A percentile compares a stretch with the other conserved stretches of the same genome.
Evolutionary conservation across 2,329 filamentous ascomycete species (phyloP).

Genomic region (Didymella glomerata): DNA sequence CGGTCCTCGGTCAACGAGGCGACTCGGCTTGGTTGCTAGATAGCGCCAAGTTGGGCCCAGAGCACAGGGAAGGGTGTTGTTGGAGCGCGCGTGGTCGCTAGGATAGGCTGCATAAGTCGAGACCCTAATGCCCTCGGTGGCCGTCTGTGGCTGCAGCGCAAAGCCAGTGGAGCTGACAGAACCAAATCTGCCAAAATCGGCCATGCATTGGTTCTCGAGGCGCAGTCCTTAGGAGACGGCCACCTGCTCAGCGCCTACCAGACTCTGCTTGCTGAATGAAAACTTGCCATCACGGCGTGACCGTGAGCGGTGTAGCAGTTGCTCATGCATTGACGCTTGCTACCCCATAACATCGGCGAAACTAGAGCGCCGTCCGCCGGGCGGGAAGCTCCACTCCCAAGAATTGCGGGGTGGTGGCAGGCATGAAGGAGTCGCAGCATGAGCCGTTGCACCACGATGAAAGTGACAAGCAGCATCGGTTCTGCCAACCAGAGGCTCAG

Average conservation of each 20-base stretch:
- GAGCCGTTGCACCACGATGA: slow-evolving; percentile 27
- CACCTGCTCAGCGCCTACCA: background rate
- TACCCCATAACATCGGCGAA: slow-evolving; percentile 37
- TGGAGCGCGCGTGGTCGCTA: slow-evolving; percentile 28
- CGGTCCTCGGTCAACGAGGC: slow-evolving; percentile 32
- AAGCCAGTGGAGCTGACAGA: slow-evolving; percentile 21
- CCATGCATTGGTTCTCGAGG: slow-evolving; percentile 20
- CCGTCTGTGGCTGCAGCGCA: slow-evolving; percentile 29
- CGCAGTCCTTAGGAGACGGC: slow-evolving; percentile 17
- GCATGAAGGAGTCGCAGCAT: slow-evolving; percentile 17
- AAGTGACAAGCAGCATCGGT: slow-evolving; percentile 9
- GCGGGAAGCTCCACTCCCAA: slow-evolving; percentile 17
- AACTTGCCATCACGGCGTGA: slow-evolving; percentile 17
- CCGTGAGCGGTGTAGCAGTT: slow-evolving; percentile 16
- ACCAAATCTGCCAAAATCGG: slow-evolving; percentile 11
- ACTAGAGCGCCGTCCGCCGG: slow-evolving; percentile 35
- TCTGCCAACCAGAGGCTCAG: slow-evolving; percentile 8
- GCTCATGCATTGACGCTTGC: slow-evolving; percentile 22
- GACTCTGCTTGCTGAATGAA: slow-evolving; percentile 3
- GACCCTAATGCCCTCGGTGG: slow-evolving; percentile 23
- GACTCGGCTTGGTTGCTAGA: slow-evolving; percentile 28
- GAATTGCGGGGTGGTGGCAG: slow-evolving; percentile 26
- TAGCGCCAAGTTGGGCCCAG: slow-evolving; percentile 33
- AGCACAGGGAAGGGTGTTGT: slow-evolving; percentile 22
- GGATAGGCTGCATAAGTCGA: slow-evolving; percentile 31